Evolutionary conservation across 2,329 filamentous ascomycete genomes (phyloP).

Genomic region (Ceratocystis cacaofunesta): DNA sequence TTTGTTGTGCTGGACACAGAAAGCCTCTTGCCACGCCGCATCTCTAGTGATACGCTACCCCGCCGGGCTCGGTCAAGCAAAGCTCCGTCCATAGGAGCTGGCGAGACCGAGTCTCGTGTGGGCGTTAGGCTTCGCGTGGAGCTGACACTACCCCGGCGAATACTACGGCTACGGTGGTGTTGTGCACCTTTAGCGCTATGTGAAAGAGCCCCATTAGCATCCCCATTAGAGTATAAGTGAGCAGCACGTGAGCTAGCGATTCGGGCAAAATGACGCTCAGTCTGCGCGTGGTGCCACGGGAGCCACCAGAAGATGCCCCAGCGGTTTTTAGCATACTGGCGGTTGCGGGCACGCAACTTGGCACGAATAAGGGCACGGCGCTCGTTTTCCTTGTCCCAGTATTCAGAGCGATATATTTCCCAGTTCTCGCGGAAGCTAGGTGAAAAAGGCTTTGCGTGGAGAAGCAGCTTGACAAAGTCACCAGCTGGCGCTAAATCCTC

Average conservation of each 20-base stretch:
- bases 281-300: conserved; percentile 41
- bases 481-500: conserved; percentile 84
- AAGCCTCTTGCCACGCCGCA: conserved; percentile 12
- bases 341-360: conserved; percentile 54
- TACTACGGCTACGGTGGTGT: conserved; percentile 33
- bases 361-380: conserved; percentile 57
- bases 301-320: conserved; percentile 78
- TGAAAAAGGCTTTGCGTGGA: conserved; percentile 89
- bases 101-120: conserved; percentile 26
- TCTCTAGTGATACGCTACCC: conserved; percentile 13
- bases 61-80: conserved; percentile 18
- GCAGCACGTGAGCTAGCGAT: conserved; percentile 13
- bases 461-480: conserved; percentile 77
- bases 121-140: conserved; percentile 38
- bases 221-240: conserved; percentile 26
- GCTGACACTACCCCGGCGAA: conserved; percentile 37
- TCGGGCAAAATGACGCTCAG: conserved; percentile 19
- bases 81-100: conserved; percentile 22
- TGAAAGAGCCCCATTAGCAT: conserved; percentile 22
- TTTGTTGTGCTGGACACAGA: conserved; percentile 8
- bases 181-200: conserved; percentile 29
- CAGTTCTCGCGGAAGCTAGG: conserved; percentile 91
- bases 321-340: conserved; percentile 50
- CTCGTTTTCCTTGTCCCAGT: conserved; percentile 95
- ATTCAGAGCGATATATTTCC: conserved; percentile 86